Evolutionary conservation across 108 stramenopile species (phyloP), one percentile per base, ranked within the genome.

Genomic region (Poteriospumella lacustris): DNA sequence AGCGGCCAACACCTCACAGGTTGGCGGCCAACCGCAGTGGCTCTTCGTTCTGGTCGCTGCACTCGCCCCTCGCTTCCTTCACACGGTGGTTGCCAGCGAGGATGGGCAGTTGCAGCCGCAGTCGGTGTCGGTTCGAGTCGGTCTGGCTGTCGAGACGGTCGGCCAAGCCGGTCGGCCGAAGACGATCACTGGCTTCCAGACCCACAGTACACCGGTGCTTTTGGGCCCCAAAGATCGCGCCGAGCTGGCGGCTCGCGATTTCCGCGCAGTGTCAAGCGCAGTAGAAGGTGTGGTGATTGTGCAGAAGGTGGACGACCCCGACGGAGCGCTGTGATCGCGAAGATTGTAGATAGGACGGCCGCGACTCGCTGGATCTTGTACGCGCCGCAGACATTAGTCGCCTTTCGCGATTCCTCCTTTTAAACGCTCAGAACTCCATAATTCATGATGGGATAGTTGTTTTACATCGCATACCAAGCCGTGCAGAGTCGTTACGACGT

Each of bases 181-280:
- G 88, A 95, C 95, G 47, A 99, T 99, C 69, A 99, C 99, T 41
- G 99, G 99, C 70, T 99, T 99, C 86, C 99, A 99, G 85, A 99
- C 99, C 34, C 99, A 99, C 85, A 96, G 92, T 29, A 94, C 96
- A 28, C 99, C 99, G 29, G 99, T 98, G 29, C 86, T 99, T 79
- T 82, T 99, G 33, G 91, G 89, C 43, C 82, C 90, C 19, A 88
- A 91, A 40, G 97, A 99, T 72, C 90, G 97, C 58, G 97, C 98
- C 5, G 98, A 99, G 83, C 86, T 99, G 31, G 97, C 95, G 38
- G 94, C 95, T 0, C 93, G 93, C 44, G 96, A 97, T 78, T 94
- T 93, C 52, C 79, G 94, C 56, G 85, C 91, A 31, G 88, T 93
- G 15, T 83, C 91, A 59, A 88, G 84, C 58, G 90, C 95, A 43